Conservation (phyloP, 306 rosid species). For the Glycine tomentella region DNA sequence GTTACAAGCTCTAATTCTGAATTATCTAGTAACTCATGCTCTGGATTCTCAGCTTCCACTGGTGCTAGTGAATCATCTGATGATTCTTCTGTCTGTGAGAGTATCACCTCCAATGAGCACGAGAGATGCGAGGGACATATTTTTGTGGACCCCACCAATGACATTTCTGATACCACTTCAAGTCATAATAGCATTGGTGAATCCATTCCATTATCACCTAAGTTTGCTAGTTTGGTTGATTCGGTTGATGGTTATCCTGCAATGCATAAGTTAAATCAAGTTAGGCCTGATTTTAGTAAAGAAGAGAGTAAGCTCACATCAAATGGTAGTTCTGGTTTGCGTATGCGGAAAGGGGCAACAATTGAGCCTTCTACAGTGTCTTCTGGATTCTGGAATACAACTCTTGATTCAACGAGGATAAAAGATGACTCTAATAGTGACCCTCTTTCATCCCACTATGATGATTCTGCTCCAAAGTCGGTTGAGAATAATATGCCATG, state of each 20-base stretch:
- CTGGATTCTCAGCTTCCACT: constrained; percentile 74
- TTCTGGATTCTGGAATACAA: constrained; percentile 67
- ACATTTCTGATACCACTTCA: constrained; percentile 45
- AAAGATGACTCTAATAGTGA: constrained; percentile 42
- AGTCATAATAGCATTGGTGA: constrained; percentile 46
- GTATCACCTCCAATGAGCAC: constrained; percentile 59
- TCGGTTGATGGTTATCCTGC: constrained; percentile 58
- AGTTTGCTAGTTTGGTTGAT: constrained; percentile 74
- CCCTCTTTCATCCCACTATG: constrained; percentile 40
- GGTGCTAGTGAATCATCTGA: constrained; percentile 64
- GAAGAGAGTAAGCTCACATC: constrained; percentile 46
- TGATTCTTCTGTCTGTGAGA: constrained; percentile 73
- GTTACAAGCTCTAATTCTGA: constrained; percentile 53
- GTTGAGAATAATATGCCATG: constrained; percentile 33
- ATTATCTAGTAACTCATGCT: constrained; percentile 62
- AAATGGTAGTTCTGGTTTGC: constrained; percentile 49
- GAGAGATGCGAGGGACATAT: constrained; percentile 61
- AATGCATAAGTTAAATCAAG: constrained; percentile 49
- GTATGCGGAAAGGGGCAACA: constrained; percentile 44
- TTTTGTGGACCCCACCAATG: constrained; percentile 50
- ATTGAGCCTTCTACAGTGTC: constrained; percentile 52
- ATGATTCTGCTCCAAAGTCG: constrained; percentile 48
- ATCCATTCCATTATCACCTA: constrained; percentile 67
- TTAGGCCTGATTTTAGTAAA: constrained; percentile 44
- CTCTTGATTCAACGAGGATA: constrained; percentile 51